phyloP scores from a whole-genome alignment of 371 early-diverging fungal genomes.

The Lichtheimia ramosa region DNA sequence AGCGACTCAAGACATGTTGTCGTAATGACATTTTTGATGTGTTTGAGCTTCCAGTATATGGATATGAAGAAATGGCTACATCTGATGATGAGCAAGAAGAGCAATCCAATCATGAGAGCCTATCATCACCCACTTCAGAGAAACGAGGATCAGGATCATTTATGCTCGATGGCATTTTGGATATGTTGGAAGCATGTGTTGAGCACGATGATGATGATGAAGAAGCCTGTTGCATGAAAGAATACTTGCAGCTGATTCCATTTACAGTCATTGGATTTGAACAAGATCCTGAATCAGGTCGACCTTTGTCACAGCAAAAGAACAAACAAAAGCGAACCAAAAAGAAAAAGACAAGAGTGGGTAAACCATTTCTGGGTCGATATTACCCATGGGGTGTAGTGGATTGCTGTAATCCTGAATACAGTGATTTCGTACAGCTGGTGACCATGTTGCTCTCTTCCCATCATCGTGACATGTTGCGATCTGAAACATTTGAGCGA shows the following conservation, averaged over 20 bases:
- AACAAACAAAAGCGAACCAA: slow-evolving; percentile 4
- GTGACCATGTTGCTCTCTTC: slow-evolving; percentile 50
- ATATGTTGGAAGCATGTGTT: slow-evolving; percentile 24
- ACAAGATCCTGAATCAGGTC: slow-evolving; percentile 45
- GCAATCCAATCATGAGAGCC: too few species aligned
- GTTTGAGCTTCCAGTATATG: slow-evolving; percentile 62
- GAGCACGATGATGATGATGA: slow-evolving; percentile 29
- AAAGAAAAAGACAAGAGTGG: slow-evolving; percentile 12
- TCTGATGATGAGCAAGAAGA: slow-evolving; percentile 5
- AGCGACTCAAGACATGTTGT: slow-evolving; percentile 72
- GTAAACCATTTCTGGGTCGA: slow-evolving; percentile 62
- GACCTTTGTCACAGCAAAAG: slow-evolving; percentile 13
- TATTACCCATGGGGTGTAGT: slow-evolving; percentile 97
- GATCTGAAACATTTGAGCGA: slow-evolving; percentile 80
- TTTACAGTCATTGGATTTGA: slow-evolving; percentile 77
- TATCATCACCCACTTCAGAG: too few species aligned
- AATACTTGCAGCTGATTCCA: slow-evolving; percentile 52
- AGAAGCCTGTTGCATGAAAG: slow-evolving; percentile 32
- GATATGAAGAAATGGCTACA: slow-evolving; percentile 56
- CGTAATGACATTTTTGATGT: slow-evolving; percentile 56
- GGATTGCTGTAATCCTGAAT: slow-evolving; percentile 78
- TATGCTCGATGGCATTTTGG: slow-evolving; percentile 7
- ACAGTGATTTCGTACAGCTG: slow-evolving; percentile 78
- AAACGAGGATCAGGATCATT: too few species aligned
- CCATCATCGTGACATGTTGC: slow-evolving; percentile 83